Conservation (phyloP, 805 yeast species). For the Metschnikowia amazonensis region DNA sequence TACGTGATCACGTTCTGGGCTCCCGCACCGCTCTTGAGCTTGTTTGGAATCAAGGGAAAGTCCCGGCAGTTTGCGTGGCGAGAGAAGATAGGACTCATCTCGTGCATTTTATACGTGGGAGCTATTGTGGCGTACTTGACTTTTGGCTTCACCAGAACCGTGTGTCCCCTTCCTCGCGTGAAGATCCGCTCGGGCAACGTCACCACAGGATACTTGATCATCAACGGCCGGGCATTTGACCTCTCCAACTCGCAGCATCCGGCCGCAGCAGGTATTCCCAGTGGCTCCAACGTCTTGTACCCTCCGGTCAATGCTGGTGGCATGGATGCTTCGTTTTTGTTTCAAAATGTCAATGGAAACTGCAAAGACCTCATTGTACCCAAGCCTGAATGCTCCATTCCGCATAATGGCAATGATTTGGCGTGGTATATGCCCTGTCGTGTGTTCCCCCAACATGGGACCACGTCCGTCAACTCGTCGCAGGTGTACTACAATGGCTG, state of each 20-base stretch:
- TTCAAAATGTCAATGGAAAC: constrained; percentile 89
- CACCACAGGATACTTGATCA: constrained; percentile 56
- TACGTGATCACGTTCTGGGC: constrained; percentile 86
- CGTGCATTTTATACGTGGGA: constrained; percentile 71
- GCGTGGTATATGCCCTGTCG: constrained; percentile 99
- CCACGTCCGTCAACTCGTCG: constrained; percentile 62
- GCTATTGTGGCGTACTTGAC: constrained; percentile 80
- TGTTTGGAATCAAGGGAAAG: constrained; percentile 74
- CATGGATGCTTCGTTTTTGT: constrained; percentile 74
- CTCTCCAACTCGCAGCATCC: constrained; percentile 74
- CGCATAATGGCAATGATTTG: constrained; percentile 53
- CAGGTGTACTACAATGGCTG: constrained; percentile 70
- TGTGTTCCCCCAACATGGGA: constrained; percentile 63
- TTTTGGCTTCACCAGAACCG: constrained; percentile 85
- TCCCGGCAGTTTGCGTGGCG: constrained; percentile 96
- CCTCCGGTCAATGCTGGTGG: constrained; percentile 91
- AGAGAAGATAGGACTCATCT: constrained; percentile 83
- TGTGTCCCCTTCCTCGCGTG: constrained; percentile 48
- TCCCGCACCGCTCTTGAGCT: constrained; percentile 64
- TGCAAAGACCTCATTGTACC: constrained; percentile 79
- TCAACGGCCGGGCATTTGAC: constrained; percentile 80
- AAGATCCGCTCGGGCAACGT: constrained; percentile 64
- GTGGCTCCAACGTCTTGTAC: constrained; percentile 68
- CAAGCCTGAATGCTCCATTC: constrained; percentile 64
- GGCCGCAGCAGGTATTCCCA: constrained; percentile 69